A percentile compares a stretch with the other conserved stretches of the same genome.
Conservation (phyloP, 2,329 filamentous ascomycete species). For the Aureobasidium sp. region DNA sequence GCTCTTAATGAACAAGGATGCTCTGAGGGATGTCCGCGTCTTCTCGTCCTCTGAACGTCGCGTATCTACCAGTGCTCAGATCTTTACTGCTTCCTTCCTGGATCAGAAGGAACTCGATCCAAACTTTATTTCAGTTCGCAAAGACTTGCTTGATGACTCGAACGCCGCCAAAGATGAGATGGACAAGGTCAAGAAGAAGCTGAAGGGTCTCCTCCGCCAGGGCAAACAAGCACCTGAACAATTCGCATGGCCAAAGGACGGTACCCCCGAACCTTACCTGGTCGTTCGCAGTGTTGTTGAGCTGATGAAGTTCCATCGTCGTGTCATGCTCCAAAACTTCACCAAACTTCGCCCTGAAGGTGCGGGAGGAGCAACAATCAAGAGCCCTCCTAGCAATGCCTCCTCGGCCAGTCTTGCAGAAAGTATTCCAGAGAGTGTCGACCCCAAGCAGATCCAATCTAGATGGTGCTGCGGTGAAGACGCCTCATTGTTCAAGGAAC, state of each 20-base stretch:
- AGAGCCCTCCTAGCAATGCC: constrained; percentile 36
- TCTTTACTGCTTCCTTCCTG: constrained; percentile 85
- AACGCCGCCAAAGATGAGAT: constrained; percentile 98
- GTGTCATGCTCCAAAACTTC: constrained; percentile 93
- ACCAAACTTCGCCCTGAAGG: constrained; percentile 61
- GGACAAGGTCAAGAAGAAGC: constrained; percentile 99
- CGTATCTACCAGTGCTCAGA: constrained; percentile 92
- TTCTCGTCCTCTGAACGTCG: constrained; percentile 94
- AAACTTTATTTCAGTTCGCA: constrained; percentile 83
- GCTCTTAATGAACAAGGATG: constrained; percentile 83
- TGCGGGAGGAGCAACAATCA: constrained; percentile 48
- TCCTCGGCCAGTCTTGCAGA: constrained; percentile 35
- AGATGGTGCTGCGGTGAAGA: constrained; percentile 97
- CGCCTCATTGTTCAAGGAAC: constrained; percentile 85
- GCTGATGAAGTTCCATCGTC: constrained; percentile 94
- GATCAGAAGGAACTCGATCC: constrained; percentile 77
- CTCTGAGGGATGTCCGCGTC: constrained; percentile 85
- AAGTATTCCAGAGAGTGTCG: constrained; percentile 4
- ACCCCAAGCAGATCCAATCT: constrained; percentile 57
- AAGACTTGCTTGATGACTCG: constrained; percentile 92
- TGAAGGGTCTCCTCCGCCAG: constrained; percentile 84
- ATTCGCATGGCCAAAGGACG: constrained; percentile 92
- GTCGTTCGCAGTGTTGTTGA: constrained; percentile 89
- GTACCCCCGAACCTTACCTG: constrained; percentile 88
- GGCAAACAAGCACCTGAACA: constrained; percentile 90